These are phyloP conservation scores for Rhizopus sp. DNA, from an alignment of 371 early-diverging fungal species.

Conservation along the genomic window DNA sequence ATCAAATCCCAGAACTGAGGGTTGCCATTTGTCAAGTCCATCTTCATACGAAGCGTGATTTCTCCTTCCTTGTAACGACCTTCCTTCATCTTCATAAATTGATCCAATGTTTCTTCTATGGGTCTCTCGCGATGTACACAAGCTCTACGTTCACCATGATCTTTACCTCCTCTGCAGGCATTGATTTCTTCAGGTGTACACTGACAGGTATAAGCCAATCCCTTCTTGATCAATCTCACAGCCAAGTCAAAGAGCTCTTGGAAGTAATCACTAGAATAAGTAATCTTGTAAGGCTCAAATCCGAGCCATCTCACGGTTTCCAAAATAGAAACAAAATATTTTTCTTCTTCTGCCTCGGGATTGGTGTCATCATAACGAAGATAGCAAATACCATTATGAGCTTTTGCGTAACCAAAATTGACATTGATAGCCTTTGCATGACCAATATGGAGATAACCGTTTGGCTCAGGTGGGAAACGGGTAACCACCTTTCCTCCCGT, in stretches of 20 bases:
- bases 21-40: conserved; percentile 95
- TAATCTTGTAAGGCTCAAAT: conserved; percentile 92
- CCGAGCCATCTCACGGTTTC: conserved; percentile 99
- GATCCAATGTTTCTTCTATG: conserved; percentile 87
- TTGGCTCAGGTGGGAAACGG: conserved; percentile 99
- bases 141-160: conserved; percentile 83
- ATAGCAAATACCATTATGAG: conserved; percentile 91
- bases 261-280: conserved; percentile 98
- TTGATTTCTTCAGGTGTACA: conserved; percentile 95
- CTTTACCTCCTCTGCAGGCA: conserved; percentile 89
- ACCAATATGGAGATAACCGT: conserved; percentile 98
- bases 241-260: conserved; percentile 93
- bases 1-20: conserved; percentile 99
- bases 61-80: conserved; percentile 95
- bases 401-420: conserved; percentile 97
- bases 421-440: conserved; percentile 99
- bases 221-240: conserved; percentile 86
- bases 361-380: conserved; percentile 99
- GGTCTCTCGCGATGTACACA: conserved; percentile 95
- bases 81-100: conserved; percentile 98
- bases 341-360: conserved; percentile 97
- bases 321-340: conserved; percentile 94
- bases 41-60: conserved; percentile 98
- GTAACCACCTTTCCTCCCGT: conserved; percentile 97
- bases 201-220: conserved; percentile 98